Base-by-base conservation (phyloP, 352 stramenopile species). In the Globisporangium splendens region DNA sequence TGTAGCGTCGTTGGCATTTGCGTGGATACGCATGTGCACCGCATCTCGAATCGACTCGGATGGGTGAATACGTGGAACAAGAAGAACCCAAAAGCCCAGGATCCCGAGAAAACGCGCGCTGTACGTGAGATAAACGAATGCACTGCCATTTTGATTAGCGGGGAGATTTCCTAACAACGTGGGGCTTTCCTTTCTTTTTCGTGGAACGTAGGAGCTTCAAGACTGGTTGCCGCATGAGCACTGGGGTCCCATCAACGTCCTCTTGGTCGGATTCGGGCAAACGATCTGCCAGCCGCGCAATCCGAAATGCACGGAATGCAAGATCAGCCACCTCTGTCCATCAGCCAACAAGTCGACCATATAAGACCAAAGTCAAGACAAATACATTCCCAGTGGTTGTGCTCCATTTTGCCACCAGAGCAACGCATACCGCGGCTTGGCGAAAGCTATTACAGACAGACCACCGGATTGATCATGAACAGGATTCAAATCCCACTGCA, bases 11-110 rank as follows among this genome's bases (percentile, higher is more conserved):
- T 85, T 10, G 96, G 95, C 39, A 98, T 99, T 68, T 97, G 95
- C 46, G 93, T 99, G 14, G 96, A 99, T 62, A 98, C 96, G 35
- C 96, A 98, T 65, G 96, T 99, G 65, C 96, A 98, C 72, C 90
- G 95, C 35, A 97, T 99, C 56, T 96, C 94, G 44, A 98, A 98
- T 68, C 87, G 92, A 43, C 75, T 98, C 1, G 80, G 88, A 18
- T 99, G 94, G 93, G 93, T 98, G 10, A 77, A 89, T 15, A 90
- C 85, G 17, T 95, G 79, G 69, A 97, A 97, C 61, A 96, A 79
- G 61, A 75, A 70, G 55, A 89, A 88, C 50, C 77, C 75, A 5
- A 91, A 91, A 68, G 70, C 75, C 13, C 83, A 91, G 47, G 70
- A 92, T 50, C 95, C 95, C 0, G 96, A 98, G 66, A 89, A 98